Evolutionary conservation across 179 eudicot species (phyloP).

Genomic region (Silene vulgaris): DNA sequence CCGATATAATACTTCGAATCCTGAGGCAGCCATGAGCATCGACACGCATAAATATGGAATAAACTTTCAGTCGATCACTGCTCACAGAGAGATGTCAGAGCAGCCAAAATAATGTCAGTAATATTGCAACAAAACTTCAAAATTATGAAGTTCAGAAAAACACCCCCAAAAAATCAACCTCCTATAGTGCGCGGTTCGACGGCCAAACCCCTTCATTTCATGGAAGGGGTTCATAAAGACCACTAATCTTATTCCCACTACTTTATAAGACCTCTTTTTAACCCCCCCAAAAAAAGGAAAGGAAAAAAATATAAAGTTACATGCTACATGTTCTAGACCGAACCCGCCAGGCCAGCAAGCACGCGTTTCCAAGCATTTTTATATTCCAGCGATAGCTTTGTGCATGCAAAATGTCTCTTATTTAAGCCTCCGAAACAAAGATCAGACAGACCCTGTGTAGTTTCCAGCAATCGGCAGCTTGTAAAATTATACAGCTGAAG

Average conservation of each 20-base stretch:
- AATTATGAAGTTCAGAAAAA: background rate
- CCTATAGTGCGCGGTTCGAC: constrained; percentile 19
- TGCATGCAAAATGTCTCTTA: constrained; percentile 4
- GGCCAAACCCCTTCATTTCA: constrained; percentile 21
- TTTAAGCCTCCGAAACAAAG: background rate
- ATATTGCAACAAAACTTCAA: constrained; percentile 16
- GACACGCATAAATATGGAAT: background rate
- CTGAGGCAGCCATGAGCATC: background rate
- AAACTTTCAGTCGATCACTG: background rate
- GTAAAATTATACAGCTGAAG: constrained; percentile 23
- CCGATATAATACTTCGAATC: too few relatives aligned
- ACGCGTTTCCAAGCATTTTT: background rate
- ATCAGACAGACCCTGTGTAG: background rate
- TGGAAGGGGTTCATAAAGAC: constrained; percentile 6
- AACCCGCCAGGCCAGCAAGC: background rate
- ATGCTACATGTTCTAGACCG: constrained; percentile 11
- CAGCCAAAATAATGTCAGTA: constrained; percentile 17
- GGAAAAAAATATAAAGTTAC: constrained; percentile 9
- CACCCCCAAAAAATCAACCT: constrained; percentile 20
- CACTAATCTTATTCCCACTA: constrained; percentile 16
- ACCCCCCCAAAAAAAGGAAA: background rate
- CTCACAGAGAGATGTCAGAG: background rate
- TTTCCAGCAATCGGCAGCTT: background rate
- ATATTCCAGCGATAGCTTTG: background rate
- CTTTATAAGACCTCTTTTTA: background rate